These are phyloP conservation scores for Linaria vulgaris DNA, from an alignment of 257 asterid species.

Conservation along the genomic window DNA sequence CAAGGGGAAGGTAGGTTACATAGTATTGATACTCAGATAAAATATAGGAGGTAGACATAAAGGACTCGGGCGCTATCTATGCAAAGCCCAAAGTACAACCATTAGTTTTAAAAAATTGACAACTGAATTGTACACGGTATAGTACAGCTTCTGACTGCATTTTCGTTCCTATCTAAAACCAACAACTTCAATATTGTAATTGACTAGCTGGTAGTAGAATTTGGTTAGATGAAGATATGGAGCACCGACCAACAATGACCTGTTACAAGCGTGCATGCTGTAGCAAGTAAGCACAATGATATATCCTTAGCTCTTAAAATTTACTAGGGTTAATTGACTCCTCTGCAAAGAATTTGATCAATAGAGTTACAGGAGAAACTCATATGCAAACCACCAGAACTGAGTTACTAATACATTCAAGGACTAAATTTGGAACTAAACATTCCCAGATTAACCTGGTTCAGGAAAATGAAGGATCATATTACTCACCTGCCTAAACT, in stretches of 20 bases:
- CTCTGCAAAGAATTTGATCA: no score
- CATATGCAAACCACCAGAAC: neutral
- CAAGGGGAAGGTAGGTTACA: conserved; percentile 6
- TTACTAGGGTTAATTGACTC: no score
- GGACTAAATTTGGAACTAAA: neutral
- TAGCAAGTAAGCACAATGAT: no score
- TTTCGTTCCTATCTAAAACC: conserved; percentile 16
- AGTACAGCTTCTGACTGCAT: conserved; percentile 8
- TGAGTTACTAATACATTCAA: neutral
- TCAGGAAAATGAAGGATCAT: neutral
- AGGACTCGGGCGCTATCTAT: neutral
- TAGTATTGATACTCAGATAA: conserved; percentile 2
- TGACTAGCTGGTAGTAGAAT: neutral
- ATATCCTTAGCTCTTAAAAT: no score
- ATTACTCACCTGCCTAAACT: neutral
- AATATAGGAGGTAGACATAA: conserved; percentile 15
- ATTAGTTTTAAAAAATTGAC: neutral
- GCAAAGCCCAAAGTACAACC: conserved; percentile 10
- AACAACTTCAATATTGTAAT: neutral
- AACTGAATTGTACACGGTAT: neutral
- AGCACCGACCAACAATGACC: neutral
- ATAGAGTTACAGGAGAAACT: neutral
- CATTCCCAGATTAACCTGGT: neutral
- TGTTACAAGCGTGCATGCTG: neutral
- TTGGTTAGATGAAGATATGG: neutral